These are phyloP conservation scores for Metschnikowia chrysomelidarum DNA, from an alignment of 805 yeast species.

Conservation along the genomic window DNA sequence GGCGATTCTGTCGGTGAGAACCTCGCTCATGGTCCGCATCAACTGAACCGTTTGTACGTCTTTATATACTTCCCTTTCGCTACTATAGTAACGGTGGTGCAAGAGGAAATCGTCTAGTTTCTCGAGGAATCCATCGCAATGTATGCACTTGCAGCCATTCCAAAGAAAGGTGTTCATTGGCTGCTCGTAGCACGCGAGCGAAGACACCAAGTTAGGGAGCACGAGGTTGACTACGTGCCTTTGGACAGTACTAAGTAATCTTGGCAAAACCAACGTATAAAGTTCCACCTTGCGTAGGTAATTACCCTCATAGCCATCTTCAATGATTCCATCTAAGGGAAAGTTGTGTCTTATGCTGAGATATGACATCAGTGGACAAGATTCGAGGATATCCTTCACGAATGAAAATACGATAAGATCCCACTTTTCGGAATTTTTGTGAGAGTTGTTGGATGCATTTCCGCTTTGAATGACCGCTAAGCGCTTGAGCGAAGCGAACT, in stretches of 20 bases:
- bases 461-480: slow-evolving; percentile 36
- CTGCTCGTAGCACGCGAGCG: slow-evolving; percentile 67
- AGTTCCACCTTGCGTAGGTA: slow-evolving; percentile 56
- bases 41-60: slow-evolving; percentile 62
- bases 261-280: slow-evolving; percentile 49
- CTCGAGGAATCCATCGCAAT: slow-evolving; percentile 50
- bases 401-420: slow-evolving; percentile 46
- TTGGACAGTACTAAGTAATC: slow-evolving; percentile 21
- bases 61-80: slow-evolving; percentile 43
- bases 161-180: slow-evolving; percentile 66
- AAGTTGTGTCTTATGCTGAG: slow-evolving; percentile 58
- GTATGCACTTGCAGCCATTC: slow-evolving; percentile 72
- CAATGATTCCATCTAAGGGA: slow-evolving; percentile 45
- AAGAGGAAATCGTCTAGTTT: slow-evolving; percentile 58
- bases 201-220: slow-evolving; percentile 59
- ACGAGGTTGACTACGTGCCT: slow-evolving; percentile 42
- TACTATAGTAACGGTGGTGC: slow-evolving; percentile 60
- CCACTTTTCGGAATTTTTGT: slow-evolving; percentile 47
- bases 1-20: slow-evolving; percentile 23
- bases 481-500: slow-evolving; percentile 31
- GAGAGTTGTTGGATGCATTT: slow-evolving; percentile 31
- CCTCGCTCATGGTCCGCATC: slow-evolving; percentile 51
- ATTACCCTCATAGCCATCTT: slow-evolving; percentile 74
- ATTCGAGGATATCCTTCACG: slow-evolving; percentile 22
- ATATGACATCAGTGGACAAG: slow-evolving; percentile 32